Percentiles rank a stretch among this genome's conserved stretches.
These are phyloP conservation scores for Albugo laibachii DNA, from an alignment of 352 stramenopile species.

Conservation along the genomic window DNA sequence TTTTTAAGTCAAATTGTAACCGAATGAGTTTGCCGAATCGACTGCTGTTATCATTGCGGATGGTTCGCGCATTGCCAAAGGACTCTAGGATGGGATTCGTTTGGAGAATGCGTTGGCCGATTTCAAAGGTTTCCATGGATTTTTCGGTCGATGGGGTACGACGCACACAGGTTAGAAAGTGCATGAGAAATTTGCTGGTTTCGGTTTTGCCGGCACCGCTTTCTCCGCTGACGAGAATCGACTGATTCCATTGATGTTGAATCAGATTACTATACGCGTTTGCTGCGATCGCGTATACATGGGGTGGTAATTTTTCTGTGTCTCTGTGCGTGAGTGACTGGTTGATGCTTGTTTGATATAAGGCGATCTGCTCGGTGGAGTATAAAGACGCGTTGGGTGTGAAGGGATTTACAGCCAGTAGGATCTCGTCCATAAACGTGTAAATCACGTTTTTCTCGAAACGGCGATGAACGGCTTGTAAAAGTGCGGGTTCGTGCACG, in stretches of 20 bases:
- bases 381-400: conserved; percentile 47
- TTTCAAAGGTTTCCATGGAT: conserved; percentile 16
- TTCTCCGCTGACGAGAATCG: conserved; percentile 86
- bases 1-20: conserved; percentile 65
- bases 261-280: conserved; percentile 66
- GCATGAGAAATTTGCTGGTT: conserved; percentile 93
- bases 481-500: conserved; percentile 60
- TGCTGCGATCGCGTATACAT: conserved; percentile 82
- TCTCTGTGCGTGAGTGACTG: background rate
- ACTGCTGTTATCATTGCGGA: conserved; percentile 92
- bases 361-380: conserved; percentile 30
- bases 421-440: conserved; percentile 71
- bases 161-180: conserved; percentile 84
- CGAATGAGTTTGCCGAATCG: conserved; percentile 95
- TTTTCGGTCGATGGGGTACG: conserved; percentile 1
- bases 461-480: conserved; percentile 59
- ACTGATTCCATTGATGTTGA: conserved; percentile 60
- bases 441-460: conserved; percentile 67
- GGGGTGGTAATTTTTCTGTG: conserved; percentile 23
- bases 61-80: conserved; percentile 93
- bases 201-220: conserved; percentile 90
- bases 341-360: conserved; percentile 11
- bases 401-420: conserved; percentile 71
- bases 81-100: conserved; percentile 94
- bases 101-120: conserved; percentile 81